Percentiles rank a stretch among this genome's conserved stretches.
Conservation (phyloP, 2,329 filamentous ascomycete species). For the Diaporthe citri region DNA sequence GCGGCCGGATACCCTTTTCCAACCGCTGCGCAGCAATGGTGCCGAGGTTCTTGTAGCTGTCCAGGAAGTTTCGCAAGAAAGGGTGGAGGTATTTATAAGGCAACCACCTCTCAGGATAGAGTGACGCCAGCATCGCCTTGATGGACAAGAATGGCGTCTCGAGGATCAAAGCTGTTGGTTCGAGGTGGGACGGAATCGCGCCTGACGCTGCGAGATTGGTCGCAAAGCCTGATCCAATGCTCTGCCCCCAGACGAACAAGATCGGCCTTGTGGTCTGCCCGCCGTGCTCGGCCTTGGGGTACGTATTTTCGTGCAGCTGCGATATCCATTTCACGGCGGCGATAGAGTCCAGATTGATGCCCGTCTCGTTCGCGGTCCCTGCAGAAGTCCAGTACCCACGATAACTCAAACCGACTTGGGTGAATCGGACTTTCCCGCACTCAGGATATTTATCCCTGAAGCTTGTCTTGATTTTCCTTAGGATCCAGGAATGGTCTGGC, state of each 20-base stretch:
- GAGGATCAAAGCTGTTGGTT: slow-evolving; percentile 68
- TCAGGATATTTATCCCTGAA: slow-evolving; percentile 45
- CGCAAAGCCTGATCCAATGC: slow-evolving; percentile 79
- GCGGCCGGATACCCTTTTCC: slow-evolving; percentile 44
- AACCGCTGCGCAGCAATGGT: slow-evolving; percentile 53
- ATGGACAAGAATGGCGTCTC: slow-evolving; percentile 83
- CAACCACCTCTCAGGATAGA: slow-evolving; percentile 85
- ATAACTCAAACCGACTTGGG: slow-evolving; percentile 70
- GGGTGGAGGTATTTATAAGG: slow-evolving; percentile 82
- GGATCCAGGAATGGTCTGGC: slow-evolving; percentile 66
- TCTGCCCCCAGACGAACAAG: slow-evolving; percentile 81
- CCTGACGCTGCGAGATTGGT: slow-evolving; percentile 67
- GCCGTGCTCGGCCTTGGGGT: slow-evolving; percentile 38
- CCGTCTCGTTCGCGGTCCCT: slow-evolving; percentile 77
- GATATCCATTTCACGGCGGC: slow-evolving; percentile 75
- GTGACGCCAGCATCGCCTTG: slow-evolving; percentile 75
- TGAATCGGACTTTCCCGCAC: slow-evolving; percentile 52
- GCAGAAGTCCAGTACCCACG: slow-evolving; percentile 84
- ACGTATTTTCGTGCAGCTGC: slow-evolving; percentile 52
- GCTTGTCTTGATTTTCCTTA: slow-evolving; percentile 59
- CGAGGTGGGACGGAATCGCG: slow-evolving; percentile 53
- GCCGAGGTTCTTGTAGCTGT: slow-evolving; percentile 65
- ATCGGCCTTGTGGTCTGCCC: slow-evolving; percentile 48
- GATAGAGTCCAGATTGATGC: slow-evolving; percentile 76
- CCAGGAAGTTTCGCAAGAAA: slow-evolving; percentile 76